A percentile compares a stretch with the other conserved stretches of the same genome.
Evolutionary conservation across 108 stramenopile genomes (phyloP).

Genomic region (Epithemia pelagica): DNA sequence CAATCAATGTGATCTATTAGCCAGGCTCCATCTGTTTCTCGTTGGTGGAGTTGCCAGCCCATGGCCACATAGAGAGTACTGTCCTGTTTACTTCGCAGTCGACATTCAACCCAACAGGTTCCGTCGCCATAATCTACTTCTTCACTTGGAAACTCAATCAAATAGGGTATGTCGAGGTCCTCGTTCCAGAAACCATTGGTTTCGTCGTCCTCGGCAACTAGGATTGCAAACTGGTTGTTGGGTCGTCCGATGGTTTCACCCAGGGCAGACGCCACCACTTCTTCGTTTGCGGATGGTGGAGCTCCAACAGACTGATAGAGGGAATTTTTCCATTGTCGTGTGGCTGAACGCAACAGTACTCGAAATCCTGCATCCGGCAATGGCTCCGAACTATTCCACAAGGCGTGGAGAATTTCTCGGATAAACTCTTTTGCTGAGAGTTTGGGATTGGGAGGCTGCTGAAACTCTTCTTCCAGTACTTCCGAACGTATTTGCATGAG

Average conservation of each 20-base stretch:
- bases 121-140: conserved; percentile 58
- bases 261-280: conserved; percentile 32
- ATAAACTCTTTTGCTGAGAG: conserved; percentile 29
- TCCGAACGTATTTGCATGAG: conserved; percentile 9
- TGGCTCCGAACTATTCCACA: conserved; percentile 14
- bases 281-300: conserved; percentile 18
- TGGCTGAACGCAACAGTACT: conserved; percentile 21
- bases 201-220: conserved; percentile 38
- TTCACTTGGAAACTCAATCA: conserved; percentile 44
- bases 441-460: conserved; percentile 37
- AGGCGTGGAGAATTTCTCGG: conserved; percentile 13
- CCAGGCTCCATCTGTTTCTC: conserved; percentile 48
- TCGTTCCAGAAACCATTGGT: neutral
- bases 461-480: conserved; percentile 17
- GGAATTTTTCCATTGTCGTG: conserved; percentile 32
- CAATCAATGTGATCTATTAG: conserved; percentile 65
- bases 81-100: conserved; percentile 29
- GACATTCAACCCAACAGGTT: conserved; percentile 61
- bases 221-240: conserved; percentile 70
- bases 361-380: conserved; percentile 32
- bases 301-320: conserved; percentile 44
- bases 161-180: neutral
- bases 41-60: conserved; percentile 48
- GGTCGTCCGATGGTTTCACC: conserved; percentile 35
- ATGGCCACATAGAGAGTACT: conserved; percentile 45